These are phyloP conservation scores for Penicillium thymicola DNA, from an alignment of 2,329 filamentous ascomycete species.

Conservation along the genomic window DNA sequence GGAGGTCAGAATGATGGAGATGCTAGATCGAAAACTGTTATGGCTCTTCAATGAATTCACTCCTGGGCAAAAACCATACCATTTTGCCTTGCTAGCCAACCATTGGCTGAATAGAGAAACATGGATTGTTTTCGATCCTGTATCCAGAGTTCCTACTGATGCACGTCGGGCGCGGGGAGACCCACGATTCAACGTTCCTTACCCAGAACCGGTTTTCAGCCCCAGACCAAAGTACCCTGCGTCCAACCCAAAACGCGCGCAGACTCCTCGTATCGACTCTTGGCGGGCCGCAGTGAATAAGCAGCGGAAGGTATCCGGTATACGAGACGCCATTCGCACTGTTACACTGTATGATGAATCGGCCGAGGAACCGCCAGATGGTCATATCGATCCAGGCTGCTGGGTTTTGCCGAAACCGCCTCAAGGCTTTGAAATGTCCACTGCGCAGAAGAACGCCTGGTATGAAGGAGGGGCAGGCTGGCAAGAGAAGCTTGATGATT, in stretches of 20 bases:
- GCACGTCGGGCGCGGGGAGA: conserved; percentile 34
- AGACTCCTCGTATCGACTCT: conserved; percentile 35
- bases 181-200: conserved; percentile 34
- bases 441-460: conserved; percentile 36
- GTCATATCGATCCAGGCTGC: conserved; percentile 38
- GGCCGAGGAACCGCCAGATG: conserved; percentile 38
- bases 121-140: conserved; percentile 40
- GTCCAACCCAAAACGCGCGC: conserved; percentile 15
- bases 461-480: conserved; percentile 41
- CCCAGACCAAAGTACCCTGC: conserved; percentile 29
- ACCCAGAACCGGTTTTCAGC: conserved; percentile 18
- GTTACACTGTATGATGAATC: conserved; percentile 37
- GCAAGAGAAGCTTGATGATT: conserved; percentile 40
- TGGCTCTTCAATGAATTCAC: conserved; percentile 40
- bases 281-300: conserved; percentile 41
- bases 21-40: conserved; percentile 36
- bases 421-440: conserved; percentile 37
- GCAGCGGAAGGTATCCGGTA: conserved; percentile 30
- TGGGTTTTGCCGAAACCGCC: conserved; percentile 43
- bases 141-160: conserved; percentile 34
- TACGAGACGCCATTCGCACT: conserved; percentile 28
- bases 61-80: conserved; percentile 40
- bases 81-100: conserved; percentile 40
- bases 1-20: conserved; percentile 37
- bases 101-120: conserved; percentile 44